Conservation (phyloP, 1,284 basidiomycete genomes). For the Apiotrichum domesticum region DNA sequence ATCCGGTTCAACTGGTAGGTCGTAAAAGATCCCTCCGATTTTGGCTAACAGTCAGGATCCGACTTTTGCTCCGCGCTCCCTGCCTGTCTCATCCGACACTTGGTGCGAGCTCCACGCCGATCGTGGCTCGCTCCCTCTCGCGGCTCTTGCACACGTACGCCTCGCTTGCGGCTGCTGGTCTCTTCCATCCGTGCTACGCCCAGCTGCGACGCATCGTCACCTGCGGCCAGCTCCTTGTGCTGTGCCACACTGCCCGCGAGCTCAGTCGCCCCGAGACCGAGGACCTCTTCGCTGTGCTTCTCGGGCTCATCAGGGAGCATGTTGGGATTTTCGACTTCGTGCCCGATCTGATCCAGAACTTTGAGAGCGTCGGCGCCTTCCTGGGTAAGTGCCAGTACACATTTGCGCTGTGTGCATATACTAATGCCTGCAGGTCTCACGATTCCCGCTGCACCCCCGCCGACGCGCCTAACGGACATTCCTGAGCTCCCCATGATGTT, state of each 20-base stretch:
- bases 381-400: conserved; percentile 5
- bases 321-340: conserved; percentile 12
- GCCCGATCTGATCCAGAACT: conserved; percentile 11
- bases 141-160: conserved; percentile 25
- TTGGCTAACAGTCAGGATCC: conserved; percentile 14
- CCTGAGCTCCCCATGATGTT: conserved; percentile 15
- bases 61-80: conserved; percentile 22
- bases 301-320: conserved; percentile 15
- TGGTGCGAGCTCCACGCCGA: conserved; percentile 15
- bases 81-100: conserved; percentile 16
- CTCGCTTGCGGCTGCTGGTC: conserved; percentile 10
- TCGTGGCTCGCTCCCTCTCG: conserved; percentile 20
- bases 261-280: conserved; percentile 16
- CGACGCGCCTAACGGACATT: background rate
- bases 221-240: conserved; percentile 26
- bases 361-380: conserved; percentile 14
- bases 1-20: conserved; percentile 27
- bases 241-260: conserved; percentile 20
- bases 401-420: background rate
- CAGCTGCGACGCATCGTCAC: conserved; percentile 24
- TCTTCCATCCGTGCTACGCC: conserved; percentile 23
- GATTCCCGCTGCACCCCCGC: conserved; percentile 1
- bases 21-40: too few species aligned
- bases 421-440: conserved; percentile 3
- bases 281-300: conserved; percentile 16